A percentile compares a stretch with the other conserved stretches of the same genome.
These are phyloP conservation scores for Ophiostoma perfectum DNA, from an alignment of 2,329 filamentous ascomycete genomes.

Conservation along the genomic window DNA sequence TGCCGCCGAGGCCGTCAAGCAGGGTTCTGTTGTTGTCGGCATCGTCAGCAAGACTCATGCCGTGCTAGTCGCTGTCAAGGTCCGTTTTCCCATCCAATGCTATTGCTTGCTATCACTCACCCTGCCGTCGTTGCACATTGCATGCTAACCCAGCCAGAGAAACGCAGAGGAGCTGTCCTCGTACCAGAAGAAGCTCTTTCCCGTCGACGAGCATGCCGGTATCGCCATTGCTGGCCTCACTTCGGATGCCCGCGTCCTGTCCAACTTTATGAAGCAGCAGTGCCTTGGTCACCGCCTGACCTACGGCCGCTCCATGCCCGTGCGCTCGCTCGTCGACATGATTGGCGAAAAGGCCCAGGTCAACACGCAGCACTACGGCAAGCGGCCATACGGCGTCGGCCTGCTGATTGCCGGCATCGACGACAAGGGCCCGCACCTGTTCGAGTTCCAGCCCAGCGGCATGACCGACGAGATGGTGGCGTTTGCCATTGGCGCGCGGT, in stretches of 20 bases:
- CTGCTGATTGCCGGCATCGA: constrained; percentile 90
- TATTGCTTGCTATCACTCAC: too few relatives aligned
- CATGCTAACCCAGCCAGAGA: constrained; percentile 51
- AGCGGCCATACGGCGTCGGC: constrained; percentile 91
- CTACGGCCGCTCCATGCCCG: constrained; percentile 87
- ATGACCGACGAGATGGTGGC: constrained; percentile 97
- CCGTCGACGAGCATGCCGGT: constrained; percentile 90
- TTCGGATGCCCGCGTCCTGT: constrained; percentile 95
- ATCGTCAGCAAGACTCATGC: constrained; percentile 97
- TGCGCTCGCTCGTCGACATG: constrained; percentile 81
- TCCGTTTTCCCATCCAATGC: constrained; percentile 45
- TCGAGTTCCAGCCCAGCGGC: constrained; percentile 94
- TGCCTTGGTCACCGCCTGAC: constrained; percentile 92
- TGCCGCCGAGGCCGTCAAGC: constrained; percentile 97
- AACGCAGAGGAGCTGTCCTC: constrained; percentile 99
- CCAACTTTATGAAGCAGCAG: constrained; percentile 99
- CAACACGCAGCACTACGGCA: constrained; percentile 97
- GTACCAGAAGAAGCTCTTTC: constrained; percentile 99
- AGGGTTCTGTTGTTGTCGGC: constrained; percentile 95
- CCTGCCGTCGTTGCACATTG: not conserved
- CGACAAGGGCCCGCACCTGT: constrained; percentile 88
- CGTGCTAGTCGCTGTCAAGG: constrained; percentile 87
- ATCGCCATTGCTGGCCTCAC: constrained; percentile 95
- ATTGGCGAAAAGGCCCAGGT: constrained; percentile 96
- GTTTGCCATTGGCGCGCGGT: constrained; percentile 90